Evolutionary conservation across 129 eudicot species (phyloP), one percentile per base, ranked within the genome.

Genomic region (Helichrysum umbraculigerum): DNA sequence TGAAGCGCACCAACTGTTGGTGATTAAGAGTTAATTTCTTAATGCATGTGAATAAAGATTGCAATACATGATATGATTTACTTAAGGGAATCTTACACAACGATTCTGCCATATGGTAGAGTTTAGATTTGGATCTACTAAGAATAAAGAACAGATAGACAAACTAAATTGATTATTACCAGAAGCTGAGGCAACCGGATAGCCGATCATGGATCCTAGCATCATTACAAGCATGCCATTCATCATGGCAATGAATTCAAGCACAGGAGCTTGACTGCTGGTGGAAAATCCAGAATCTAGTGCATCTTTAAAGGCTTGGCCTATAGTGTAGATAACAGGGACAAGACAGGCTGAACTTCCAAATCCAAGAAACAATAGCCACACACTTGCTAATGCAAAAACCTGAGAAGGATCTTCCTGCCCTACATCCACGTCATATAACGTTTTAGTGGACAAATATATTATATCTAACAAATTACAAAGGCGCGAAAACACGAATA

Each of bases 331-430:
- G 63, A 87, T 15, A 57, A 94, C 82, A 70, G 98, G 98, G 70
- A 89, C 84, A 74, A 89, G 87, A 65, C 89, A 87, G 3, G 92
- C 91, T 52, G 87, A 88, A 73, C 93, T 71, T 60, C 98, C 98
- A 72, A 94, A 78, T 60, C 87, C 88, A 60, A 94, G 93, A 77
- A 94, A 85, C 88, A 94, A 74, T 67, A 91, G 75, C 98, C 98
- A 94, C 39, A 94, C 89, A 17, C 98, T 91, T 56, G 98, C 93
- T 80, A 94, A 71, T 72, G 93, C 97, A 68, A 91, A 86, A 70
- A 91, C 97, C 91, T 91, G 97, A 77, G 98, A 78, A 70, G 86
- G 97, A 85, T 94, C 98, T 91, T 91, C 98, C 98, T 94, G 98
- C 98, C 98, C 98, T 94, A 94, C 97, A 88, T 85, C 79, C 96